Evolutionary conservation across 2,329 filamentous ascomycete genomes (phyloP), one percentile per base, ranked within the genome.

Genomic region (Domatiomyces catenatus): DNA sequence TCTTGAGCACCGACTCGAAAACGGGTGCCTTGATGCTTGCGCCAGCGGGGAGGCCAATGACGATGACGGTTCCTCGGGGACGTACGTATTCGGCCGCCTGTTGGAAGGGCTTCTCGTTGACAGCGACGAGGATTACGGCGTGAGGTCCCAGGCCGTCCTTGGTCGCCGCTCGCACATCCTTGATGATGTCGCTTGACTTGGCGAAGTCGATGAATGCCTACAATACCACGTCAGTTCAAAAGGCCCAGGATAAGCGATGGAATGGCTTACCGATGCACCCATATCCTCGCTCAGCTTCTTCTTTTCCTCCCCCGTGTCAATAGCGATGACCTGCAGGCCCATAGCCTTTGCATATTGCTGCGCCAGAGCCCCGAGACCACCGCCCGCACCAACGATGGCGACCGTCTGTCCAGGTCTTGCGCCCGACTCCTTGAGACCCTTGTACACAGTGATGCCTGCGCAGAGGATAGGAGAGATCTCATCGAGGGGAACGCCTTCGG

Each of bases 51-150:
- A 95, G 74, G 63, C 89, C 90, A 62, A 96, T 92, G 69, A 86
- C 90, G 56, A 95, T 78, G 63, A 95, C 84, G 42, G 79, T 77
- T 53, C 90, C 90, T 54, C 81, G 80, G 50, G 86, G 77, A 53
- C 90, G 84, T 55, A 94, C 83, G 69, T 95, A 94, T 68, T 76
- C 81, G 46, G 86, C 81, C 43, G 90, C 90, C 72, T 95, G 89
- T 72, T 94, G 87, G 81, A 95, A 95, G 49, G 90, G 90, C 74
- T 83, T 86, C 76, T 95, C 89, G 60, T 75, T 78, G 48, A 86
- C 88, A 54, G 90, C 89, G 54, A 95, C 79, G 44, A 95, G 75
- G 58, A 95, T 74, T 54, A 90, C 88, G 42, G 87, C 89, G 62
- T 94, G 84, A 4, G 89, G 88, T 48, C 90, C 90, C 15, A 86